These are phyloP conservation scores for Ophiosphaerella korrae DNA, from an alignment of 2,329 filamentous ascomycete species.

Conservation along the genomic window DNA sequence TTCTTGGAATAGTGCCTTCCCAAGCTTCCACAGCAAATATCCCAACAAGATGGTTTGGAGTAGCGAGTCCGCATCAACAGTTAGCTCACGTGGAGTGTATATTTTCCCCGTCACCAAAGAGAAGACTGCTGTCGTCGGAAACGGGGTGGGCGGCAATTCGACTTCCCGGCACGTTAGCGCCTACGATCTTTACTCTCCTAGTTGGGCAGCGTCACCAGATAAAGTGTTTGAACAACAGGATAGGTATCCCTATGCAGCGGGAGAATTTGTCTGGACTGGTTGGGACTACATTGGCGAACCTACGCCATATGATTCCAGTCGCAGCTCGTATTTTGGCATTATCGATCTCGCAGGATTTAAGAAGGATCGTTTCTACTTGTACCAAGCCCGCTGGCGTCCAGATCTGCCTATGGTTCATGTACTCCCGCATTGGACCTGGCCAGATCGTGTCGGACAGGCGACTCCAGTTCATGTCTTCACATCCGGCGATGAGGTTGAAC, in stretches of 20 bases:
- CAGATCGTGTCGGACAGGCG: conserved; percentile 52
- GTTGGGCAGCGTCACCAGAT: conserved; percentile 57
- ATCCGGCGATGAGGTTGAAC: conserved; percentile 58
- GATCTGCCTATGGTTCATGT: conserved; percentile 58
- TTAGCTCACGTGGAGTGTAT: conserved; percentile 60
- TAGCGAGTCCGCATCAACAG: conserved; percentile 44
- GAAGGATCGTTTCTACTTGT: conserved; percentile 62
- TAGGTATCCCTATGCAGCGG: conserved; percentile 56
- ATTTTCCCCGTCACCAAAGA: conserved; percentile 56
- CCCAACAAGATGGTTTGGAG: conserved; percentile 53
- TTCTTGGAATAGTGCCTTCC: conserved; percentile 49
- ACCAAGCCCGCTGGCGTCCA: conserved; percentile 60
- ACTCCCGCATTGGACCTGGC: conserved; percentile 63
- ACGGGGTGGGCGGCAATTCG: conserved; percentile 43
- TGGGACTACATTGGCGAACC: conserved; percentile 60
- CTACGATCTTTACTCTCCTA: conserved; percentile 59
- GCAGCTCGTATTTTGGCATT: conserved; percentile 62
- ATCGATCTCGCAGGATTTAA: conserved; percentile 63
- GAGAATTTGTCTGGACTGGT: conserved; percentile 61
- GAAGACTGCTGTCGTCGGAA: conserved; percentile 47
- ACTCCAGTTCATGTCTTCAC: conserved; percentile 63
- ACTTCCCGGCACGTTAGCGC: conserved; percentile 50
- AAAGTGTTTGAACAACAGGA: conserved; percentile 60
- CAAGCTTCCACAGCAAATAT: conserved; percentile 52
- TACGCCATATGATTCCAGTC: conserved; percentile 54